Percentiles rank a stretch among this genome's conserved stretches.
Evolutionary conservation across 306 rosid species (phyloP).

Genomic region (Trifolium dubium): DNA sequence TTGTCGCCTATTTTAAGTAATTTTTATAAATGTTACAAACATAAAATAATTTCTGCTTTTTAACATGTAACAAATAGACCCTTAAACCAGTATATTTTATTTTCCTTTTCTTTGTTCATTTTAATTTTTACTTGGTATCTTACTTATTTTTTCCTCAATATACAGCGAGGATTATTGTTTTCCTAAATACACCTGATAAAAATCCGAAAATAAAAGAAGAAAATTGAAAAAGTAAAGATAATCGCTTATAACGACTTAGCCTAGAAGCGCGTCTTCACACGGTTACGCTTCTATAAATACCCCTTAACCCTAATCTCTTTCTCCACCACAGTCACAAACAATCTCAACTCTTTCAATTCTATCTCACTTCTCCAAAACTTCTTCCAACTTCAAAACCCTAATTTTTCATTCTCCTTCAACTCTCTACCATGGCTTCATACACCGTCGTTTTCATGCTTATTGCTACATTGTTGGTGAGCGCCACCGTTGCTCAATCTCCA

Average conservation of each 20-base stretch:
- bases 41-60: no score
- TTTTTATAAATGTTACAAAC: no score
- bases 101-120: no score
- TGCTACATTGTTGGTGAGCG: conserved; percentile 44
- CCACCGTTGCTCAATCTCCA: conserved; percentile 50
- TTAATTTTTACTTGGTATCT: no score
- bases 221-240: no score
- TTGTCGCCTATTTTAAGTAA: no score
- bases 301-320: neutral
- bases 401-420: neutral
- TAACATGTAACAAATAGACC: no score
- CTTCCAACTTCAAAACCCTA: neutral
- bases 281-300: conserved; percentile 40
- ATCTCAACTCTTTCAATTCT: neutral
- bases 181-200: neutral
- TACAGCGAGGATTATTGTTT: no score
- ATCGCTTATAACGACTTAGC: neutral
- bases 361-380: neutral
- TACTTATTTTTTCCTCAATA: no score
- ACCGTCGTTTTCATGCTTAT: conserved; percentile 42
- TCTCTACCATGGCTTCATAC: conserved; percentile 50
- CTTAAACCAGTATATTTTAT: no score
- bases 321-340: neutral
- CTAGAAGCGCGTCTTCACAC: conserved; percentile 5
- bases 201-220: no score